These are phyloP conservation scores for Diaporthe nobilis DNA, from an alignment of 2,329 filamentous ascomycete species.

Conservation along the genomic window DNA sequence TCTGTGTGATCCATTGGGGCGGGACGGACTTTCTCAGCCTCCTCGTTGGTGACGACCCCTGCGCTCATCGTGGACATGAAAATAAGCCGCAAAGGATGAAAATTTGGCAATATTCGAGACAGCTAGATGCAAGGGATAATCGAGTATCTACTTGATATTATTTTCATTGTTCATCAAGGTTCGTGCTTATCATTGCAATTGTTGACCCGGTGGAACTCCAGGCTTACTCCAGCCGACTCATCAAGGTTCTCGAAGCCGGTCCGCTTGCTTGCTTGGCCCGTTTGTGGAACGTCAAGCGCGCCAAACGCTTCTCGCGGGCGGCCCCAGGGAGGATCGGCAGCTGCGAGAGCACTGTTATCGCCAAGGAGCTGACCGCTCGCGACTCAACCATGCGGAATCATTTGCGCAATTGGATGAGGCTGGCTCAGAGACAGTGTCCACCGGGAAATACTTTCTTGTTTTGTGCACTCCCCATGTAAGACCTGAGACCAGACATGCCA, in stretches of 20 bases:
- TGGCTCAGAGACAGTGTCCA: too few relatives aligned
- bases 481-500: too few relatives aligned
- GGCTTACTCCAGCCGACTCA: neutral
- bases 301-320: neutral
- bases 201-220: neutral
- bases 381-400: neutral
- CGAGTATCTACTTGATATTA: neutral
- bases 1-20: neutral
- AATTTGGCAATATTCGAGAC: neutral
- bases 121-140: neutral
- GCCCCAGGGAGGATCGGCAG: neutral
- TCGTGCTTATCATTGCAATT: neutral
- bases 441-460: neutral
- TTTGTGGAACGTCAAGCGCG: neutral
- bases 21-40: neutral
- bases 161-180: neutral
- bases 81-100: too few relatives aligned
- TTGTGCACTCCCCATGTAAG: neutral
- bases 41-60: neutral
- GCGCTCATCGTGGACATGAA: neutral
- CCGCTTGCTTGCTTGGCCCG: constrained; percentile 7
- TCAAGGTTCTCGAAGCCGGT: neutral
- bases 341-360: neutral
- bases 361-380: neutral
- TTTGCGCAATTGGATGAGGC: too few relatives aligned